Evolutionary conservation across 1,139 yeast genomes (phyloP), one percentile per base, ranked within the genome.

Genomic region (Arxiozyma heterogenica): DNA sequence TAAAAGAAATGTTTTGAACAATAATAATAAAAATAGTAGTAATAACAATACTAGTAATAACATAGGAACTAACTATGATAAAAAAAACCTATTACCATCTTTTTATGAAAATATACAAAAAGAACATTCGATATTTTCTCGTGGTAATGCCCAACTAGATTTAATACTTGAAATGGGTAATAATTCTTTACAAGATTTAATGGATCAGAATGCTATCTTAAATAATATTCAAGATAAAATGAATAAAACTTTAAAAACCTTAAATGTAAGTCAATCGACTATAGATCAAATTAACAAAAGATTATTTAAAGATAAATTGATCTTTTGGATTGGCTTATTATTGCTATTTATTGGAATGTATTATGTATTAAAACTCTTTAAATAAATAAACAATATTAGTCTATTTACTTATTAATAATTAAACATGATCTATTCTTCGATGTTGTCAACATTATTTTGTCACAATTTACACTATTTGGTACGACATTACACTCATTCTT

Each of bases 81-180:
- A 53, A 11, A 54, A 48, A 51, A 76, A 60, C 17, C 60, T 80
- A 64, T 38, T 45, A n/a, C 47, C 47, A 71, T 77, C 44, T 75
- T 81, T 67, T 80, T 75, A 45, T 58, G 86, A 86, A 55, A 95
- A 95, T 0, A 71, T 88, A 54, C 74, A 79, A 56, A 79, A 83
- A 58, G 97, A 90, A 65, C 77, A 77, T 44, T 79, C 79, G 53
- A 78, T 85, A 9, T 74, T 93, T 54, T 77, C 79, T 30, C 74
- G 88, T 55, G 90, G 96, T 0, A 83, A 86, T 41, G 83, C 82
- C 55, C 96, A 88, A 66, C 73, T 93, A 59, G 98, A 93, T 66
- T 90, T 87, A 60, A 89, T 93, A 50, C 71, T 93, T 53, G 97
- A 88, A 64, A 85, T 89, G 83, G 98, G 97, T 1, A 82, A 86